These are phyloP conservation scores for Sporothrix luriei DNA, from an alignment of 2,329 filamentous ascomycete genomes.

Conservation along the genomic window DNA sequence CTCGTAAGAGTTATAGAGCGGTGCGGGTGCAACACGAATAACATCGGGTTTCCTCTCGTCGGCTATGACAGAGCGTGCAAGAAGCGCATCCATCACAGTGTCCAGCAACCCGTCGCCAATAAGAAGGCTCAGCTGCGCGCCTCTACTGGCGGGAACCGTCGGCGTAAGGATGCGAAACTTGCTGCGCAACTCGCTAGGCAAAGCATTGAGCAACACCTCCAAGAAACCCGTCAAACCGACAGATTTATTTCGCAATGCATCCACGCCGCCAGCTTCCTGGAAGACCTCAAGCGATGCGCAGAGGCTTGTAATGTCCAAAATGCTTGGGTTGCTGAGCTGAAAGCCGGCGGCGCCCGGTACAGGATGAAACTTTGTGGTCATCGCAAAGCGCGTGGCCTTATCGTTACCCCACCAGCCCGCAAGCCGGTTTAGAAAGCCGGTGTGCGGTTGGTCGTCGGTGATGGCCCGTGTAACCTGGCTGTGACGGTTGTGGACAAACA, in stretches of 20 bases:
- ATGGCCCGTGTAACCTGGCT: slow-evolving; percentile 54
- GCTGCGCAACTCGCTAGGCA: slow-evolving; percentile 42
- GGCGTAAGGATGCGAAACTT: slow-evolving; percentile 71
- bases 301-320: slow-evolving; percentile 75
- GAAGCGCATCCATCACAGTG: slow-evolving; percentile 63
- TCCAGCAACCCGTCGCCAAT: slow-evolving; percentile 71
- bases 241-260: slow-evolving; percentile 69
- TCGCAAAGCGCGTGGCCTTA: slow-evolving; percentile 74
- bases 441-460: slow-evolving; percentile 40
- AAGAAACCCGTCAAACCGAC: slow-evolving; percentile 74
- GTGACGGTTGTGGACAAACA: slow-evolving; percentile 79
- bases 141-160: slow-evolving; percentile 64
- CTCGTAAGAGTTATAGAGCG: slow-evolving; percentile 78
- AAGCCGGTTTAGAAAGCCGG: slow-evolving; percentile 64
- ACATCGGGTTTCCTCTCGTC: slow-evolving; percentile 87
- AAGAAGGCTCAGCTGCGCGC: slow-evolving; percentile 76
- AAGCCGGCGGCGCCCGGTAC: slow-evolving; percentile 78
- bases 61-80: slow-evolving; percentile 70
- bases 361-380: slow-evolving; percentile 79
- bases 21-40: slow-evolving; percentile 78
- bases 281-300: slow-evolving; percentile 75
- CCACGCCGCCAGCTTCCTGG: slow-evolving; percentile 66
- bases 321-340: slow-evolving; percentile 81
- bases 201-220: slow-evolving; percentile 63
- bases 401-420: slow-evolving; percentile 87